Evolutionary conservation across 73 alveolate genomes (phyloP).

Genomic region (Tetrahymena thermophila): DNA sequence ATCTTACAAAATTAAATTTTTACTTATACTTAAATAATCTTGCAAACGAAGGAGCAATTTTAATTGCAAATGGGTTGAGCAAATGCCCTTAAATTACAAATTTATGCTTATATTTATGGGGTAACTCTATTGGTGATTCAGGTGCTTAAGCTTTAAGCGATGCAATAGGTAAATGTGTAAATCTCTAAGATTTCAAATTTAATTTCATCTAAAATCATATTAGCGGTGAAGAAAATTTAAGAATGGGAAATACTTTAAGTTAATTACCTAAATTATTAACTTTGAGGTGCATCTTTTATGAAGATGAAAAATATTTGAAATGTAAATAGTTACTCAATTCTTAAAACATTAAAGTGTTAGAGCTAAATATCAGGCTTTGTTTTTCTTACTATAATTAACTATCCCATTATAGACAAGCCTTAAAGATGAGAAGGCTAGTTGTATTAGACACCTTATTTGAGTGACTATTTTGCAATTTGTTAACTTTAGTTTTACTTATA

Average conservation of each 20-base stretch:
- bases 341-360: not conserved
- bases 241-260: not conserved
- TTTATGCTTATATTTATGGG: not conserved
- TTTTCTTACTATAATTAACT: no score
- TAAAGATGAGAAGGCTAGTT: not conserved
- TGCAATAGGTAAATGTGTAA: not conserved
- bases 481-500: no score
- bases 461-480: not conserved
- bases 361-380: not conserved
- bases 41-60: not conserved
- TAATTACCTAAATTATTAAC: not conserved
- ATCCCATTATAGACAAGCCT: not conserved
- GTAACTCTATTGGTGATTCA: not conserved
- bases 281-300: not conserved
- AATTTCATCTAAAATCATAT: no score
- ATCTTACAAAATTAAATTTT: not conserved
- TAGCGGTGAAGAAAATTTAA: not conserved
- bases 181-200: not conserved
- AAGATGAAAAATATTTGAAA: not conserved
- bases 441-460: not conserved
- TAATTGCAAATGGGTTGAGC: not conserved
- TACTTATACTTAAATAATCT: no score
- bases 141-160: not conserved
- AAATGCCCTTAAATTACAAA: not conserved
- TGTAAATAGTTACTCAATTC: not conserved